Percentiles rank a stretch among this genome's conserved stretches.
phyloP scores from a whole-genome alignment of 1,284 basidiomycete genomes.

The Schizophyllum commune region DNA sequence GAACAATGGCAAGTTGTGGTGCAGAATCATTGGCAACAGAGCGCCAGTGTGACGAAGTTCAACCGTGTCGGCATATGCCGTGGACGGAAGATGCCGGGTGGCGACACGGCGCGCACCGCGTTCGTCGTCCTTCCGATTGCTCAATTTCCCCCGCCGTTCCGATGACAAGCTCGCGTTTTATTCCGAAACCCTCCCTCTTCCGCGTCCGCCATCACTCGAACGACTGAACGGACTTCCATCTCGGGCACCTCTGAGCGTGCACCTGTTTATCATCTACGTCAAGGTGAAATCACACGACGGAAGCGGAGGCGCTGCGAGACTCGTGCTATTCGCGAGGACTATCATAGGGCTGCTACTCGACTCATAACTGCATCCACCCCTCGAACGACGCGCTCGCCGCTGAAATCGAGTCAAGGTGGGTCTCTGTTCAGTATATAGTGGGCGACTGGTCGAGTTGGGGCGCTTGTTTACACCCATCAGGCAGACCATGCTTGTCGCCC shows the following conservation, averaged over 20 bases:
- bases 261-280: background rate
- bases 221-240: no score
- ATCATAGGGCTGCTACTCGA: background rate
- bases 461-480: no score
- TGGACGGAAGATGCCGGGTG: background rate
- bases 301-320: background rate
- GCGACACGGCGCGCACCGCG: no score
- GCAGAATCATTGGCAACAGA: no score
- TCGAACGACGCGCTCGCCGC: no score
- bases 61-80: background rate
- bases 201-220: no score
- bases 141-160: background rate
- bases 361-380: background rate
- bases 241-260: background rate
- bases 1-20: no score
- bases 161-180: background rate
- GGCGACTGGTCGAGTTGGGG: no score
- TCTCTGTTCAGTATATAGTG: no score
- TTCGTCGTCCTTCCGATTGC: no score
- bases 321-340: background rate
- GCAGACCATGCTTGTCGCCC: background rate
- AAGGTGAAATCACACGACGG: background rate
- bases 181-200: background rate
- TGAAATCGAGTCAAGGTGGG: no score
- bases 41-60: no score